These are phyloP conservation scores for Acanthamoeba royreba DNA, from an alignment of 208 protist genomes.

Conservation along the genomic window DNA sequence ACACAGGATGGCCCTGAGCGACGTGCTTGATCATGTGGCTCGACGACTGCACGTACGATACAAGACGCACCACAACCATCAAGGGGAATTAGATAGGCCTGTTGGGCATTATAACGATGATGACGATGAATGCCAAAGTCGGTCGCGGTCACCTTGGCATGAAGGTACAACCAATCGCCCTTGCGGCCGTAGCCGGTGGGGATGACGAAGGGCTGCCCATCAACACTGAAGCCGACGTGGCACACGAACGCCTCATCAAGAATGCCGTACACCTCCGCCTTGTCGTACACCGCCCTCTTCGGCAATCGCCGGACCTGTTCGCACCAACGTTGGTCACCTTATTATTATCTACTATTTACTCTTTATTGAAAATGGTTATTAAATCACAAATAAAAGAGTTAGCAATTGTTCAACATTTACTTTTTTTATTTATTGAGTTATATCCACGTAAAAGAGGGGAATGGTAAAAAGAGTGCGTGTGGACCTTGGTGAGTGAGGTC, in stretches of 20 bases:
- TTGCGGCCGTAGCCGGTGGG: not conserved
- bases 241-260: conserved; percentile 17
- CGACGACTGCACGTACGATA: not conserved
- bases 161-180: conserved; percentile 12
- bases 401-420: too few species aligned
- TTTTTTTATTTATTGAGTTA: too few species aligned
- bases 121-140: not conserved
- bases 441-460: too few species aligned
- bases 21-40: conserved; percentile 43
- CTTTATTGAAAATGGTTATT: too few species aligned
- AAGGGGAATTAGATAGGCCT: too few species aligned
- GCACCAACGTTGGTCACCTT: too few species aligned
- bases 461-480: too few species aligned
- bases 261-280: not conserved
- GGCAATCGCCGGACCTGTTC: not conserved
- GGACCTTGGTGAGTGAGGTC: too few species aligned
- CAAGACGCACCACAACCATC: too few species aligned
- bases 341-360: too few species aligned
- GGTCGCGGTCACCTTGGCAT: not conserved
- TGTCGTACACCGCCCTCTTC: conserved; percentile 6
- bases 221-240: conserved; percentile 2
- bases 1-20: not conserved
- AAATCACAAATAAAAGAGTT: too few species aligned
- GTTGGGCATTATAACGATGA: not conserved
- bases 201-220: not conserved